Evolutionary conservation across 2,329 filamentous ascomycete genomes (phyloP), one percentile per base, ranked within the genome.

Genomic region (Colletotrichum higginsianum): DNA sequence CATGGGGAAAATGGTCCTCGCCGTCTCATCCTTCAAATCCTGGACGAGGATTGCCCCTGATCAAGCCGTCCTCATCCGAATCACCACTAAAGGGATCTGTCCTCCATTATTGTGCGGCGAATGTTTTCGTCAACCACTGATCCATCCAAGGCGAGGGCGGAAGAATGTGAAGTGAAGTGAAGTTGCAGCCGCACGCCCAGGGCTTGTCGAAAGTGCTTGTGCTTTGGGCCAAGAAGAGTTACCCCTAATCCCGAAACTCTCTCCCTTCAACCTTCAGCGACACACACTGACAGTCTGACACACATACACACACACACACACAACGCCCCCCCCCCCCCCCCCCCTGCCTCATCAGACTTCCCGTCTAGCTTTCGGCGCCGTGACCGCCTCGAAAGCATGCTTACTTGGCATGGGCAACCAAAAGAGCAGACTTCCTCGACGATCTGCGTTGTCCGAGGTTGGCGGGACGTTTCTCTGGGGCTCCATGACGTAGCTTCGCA

Each of bases 1-100:
- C 30, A 30, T 30, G 30, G 30, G 6, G 7, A 30, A 30, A 8
- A 65, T 12, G 46, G 38, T 7, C 38, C 38, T 55, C 52, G 46
- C 66, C 47, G 67, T 66, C 47, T 66, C 55, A 50, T 23, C 16
- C 35, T 21, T 23, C 49, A 69, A 66, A 53, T 46, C 66, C 52
- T 58, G 61, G 61, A 67, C 26, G 53, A 46, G 53, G 55, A 38
- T 47, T 30, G 26, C 57, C 44, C 46, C 44, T 44, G 12, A 30
- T 49, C 50, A 42, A 38, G 57, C 38, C 44, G 16, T 13, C 52
- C 60, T 49, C 62, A 18, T 16, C 15, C n/a, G 13, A 30, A 9
- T 30, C 30, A 30, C 30, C 30, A 9, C 30, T 7, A 5, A 23
- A 26, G 21, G 35, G 55, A 52, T 52, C 3, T 13, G 56, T 40